These are phyloP conservation scores for Phytophthora idaei DNA, from an alignment of 352 stramenopile genomes.

Conservation along the genomic window DNA sequence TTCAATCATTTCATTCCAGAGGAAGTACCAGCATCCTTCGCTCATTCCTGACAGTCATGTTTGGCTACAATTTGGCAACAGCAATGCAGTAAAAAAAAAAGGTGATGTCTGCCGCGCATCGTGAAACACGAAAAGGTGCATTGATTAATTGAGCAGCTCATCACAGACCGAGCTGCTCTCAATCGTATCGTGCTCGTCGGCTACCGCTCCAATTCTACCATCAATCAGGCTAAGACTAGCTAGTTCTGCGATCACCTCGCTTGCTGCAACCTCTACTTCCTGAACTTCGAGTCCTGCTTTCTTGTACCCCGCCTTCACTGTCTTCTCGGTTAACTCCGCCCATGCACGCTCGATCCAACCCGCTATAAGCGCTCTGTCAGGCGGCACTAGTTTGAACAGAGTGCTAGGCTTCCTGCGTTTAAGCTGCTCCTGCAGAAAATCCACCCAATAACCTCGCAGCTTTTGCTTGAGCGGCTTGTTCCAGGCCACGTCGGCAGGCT, in stretches of 20 bases:
- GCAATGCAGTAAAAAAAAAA: neutral
- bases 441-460: neutral
- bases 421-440: neutral
- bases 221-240: neutral
- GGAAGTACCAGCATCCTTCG: neutral
- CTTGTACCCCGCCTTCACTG: neutral
- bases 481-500: neutral
- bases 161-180: too few relatives aligned
- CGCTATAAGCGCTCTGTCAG: neutral
- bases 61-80: neutral
- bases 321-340: neutral
- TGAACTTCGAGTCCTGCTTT: neutral
- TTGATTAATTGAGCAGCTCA: too few relatives aligned
- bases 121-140: neutral
- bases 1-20: too few relatives aligned
- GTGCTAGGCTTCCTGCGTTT: neutral
- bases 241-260: neutral
- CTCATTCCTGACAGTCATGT: neutral
- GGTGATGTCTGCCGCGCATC: neutral
- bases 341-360: neutral
- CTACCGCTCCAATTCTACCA: neutral
- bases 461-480: neutral
- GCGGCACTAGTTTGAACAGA: neutral
- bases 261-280: neutral
- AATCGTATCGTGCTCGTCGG: too few relatives aligned